Evolutionary conservation across 2,329 filamentous ascomycete genomes (phyloP).

Genomic region (Cytospora chrysosperma): DNA sequence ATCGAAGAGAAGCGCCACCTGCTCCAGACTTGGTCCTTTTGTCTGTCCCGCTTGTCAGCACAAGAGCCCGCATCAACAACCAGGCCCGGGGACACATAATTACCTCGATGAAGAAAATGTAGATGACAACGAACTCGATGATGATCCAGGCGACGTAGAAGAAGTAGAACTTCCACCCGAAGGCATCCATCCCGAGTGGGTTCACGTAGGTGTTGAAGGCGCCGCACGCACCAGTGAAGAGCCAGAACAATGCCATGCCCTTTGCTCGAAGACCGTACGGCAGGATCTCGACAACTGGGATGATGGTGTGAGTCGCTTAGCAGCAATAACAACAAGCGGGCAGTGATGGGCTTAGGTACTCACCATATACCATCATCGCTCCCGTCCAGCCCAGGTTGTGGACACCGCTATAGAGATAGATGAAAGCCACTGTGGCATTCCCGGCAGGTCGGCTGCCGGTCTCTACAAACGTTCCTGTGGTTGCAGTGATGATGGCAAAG

Average conservation of each 20-base stretch:
- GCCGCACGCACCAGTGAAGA: conserved; percentile 28
- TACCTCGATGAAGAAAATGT: conserved; percentile 33
- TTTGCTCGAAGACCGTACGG: conserved; percentile 38
- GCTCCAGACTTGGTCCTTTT: conserved; percentile 24
- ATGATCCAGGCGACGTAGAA: conserved; percentile 35
- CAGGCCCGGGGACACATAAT: background rate
- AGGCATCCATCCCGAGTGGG: conserved; percentile 36
- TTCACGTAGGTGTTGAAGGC: conserved; percentile 43
- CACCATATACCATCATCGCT: background rate
- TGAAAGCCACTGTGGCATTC: background rate
- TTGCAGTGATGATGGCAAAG: background rate
- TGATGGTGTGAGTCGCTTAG: background rate
- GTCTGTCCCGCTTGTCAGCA: conserved; percentile 17
- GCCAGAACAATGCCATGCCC: conserved; percentile 33
- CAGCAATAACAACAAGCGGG: background rate
- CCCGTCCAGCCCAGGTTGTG: background rate
- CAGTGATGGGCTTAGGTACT: background rate
- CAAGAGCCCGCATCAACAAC: background rate
- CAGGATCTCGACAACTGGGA: conserved; percentile 38
- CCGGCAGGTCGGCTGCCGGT: background rate
- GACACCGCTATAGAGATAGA: background rate
- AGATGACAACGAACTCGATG: conserved; percentile 33
- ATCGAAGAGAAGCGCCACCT: conserved; percentile 24
- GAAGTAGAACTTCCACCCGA: conserved; percentile 40
- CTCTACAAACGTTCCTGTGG: background rate